phyloP scores from a whole-genome alignment of 495 filamentous ascomycete species.

The Aspergillus sparsus region DNA sequence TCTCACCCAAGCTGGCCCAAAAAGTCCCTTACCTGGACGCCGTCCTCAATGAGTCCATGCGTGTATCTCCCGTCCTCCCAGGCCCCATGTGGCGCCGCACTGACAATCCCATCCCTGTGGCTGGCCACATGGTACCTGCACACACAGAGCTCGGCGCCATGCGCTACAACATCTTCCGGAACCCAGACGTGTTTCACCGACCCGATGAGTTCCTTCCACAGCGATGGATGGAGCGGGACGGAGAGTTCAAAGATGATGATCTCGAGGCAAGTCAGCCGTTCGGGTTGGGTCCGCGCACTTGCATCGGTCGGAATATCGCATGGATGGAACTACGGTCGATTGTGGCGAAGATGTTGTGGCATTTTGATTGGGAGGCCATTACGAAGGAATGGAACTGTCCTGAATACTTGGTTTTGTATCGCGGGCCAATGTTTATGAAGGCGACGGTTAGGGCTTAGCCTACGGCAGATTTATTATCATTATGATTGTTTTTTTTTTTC shows the following conservation, averaged over 20 bases:
- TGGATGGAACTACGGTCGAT: conserved; percentile 51
- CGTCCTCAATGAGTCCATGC: conserved; percentile 18
- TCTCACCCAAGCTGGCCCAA: conserved; percentile 12
- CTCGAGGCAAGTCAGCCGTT: conserved; percentile 26
- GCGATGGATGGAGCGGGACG: conserved; percentile 21
- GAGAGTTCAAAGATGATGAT: conserved; percentile 13
- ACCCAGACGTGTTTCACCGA: conserved; percentile 14
- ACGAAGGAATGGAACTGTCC: conserved; percentile 13
- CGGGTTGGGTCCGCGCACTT: conserved; percentile 28
- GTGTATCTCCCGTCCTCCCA: conserved; percentile 16
- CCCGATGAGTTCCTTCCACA: conserved; percentile 12
- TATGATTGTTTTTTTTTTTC: no score
- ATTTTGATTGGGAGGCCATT: conserved; percentile 37
- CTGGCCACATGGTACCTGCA: conserved; percentile 16
- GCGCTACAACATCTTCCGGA: conserved; percentile 10
- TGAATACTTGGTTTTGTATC: conserved; percentile 19
- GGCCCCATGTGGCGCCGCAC: conserved; percentile 8
- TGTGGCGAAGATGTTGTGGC: conserved; percentile 48
- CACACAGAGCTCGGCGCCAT: conserved; percentile 7
- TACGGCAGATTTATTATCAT: no score
- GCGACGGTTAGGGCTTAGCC: not conserved
- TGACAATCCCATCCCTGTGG: conserved; percentile 19
- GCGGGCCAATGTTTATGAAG: conserved; percentile 17
- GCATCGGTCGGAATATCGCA: conserved; percentile 38
- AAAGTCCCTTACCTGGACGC: conserved; percentile 12